Evolutionary conservation across 306 rosid species (phyloP).

Genomic region (Cicer chorassanicum): DNA sequence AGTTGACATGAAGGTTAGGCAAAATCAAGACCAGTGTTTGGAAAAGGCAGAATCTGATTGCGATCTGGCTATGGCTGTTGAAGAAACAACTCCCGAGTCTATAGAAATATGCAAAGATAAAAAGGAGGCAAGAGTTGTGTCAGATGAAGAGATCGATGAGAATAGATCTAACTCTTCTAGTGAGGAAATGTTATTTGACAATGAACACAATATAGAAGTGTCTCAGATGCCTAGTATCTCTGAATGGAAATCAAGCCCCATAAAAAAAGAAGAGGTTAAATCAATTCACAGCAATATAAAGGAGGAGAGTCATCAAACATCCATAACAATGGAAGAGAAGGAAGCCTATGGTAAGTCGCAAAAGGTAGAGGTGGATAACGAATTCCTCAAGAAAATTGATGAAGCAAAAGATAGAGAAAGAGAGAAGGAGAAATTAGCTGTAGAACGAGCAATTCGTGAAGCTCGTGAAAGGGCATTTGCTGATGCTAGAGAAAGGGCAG

Average conservation of each 20-base stretch:
- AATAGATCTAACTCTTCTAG: constrained; percentile 46
- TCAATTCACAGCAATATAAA: constrained; percentile 36
- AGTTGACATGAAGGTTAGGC: constrained; percentile 46
- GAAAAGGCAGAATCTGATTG: constrained; percentile 48
- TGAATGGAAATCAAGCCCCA: constrained; percentile 45
- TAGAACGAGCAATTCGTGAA: constrained; percentile 87
- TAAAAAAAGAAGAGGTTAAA: constrained; percentile 47
- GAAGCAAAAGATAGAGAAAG: constrained; percentile 70
- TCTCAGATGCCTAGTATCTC: constrained; percentile 53
- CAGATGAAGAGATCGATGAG: constrained; percentile 51
- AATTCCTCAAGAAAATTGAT: constrained; percentile 56
- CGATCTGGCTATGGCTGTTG: constrained; percentile 46
- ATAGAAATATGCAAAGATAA: constrained; percentile 42
- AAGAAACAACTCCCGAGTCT: constrained; percentile 53
- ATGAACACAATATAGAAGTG: constrained; percentile 39
- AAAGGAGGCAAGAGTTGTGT: constrained; percentile 51
- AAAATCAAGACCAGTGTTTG: constrained; percentile 48
- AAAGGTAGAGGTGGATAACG: constrained; percentile 62
- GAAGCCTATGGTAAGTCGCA: constrained; percentile 44
- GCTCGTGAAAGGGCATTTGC: constrained; percentile 96
- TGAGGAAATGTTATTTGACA: constrained; percentile 51
- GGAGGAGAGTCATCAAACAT: constrained; percentile 50
- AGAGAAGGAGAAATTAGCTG: constrained; percentile 76
- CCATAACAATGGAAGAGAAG: constrained; percentile 50
- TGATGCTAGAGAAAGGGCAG: constrained; percentile 79